phyloP scores from a whole-genome alignment of 1,139 yeast species.

The Suhomyces coccinellae region DNA sequence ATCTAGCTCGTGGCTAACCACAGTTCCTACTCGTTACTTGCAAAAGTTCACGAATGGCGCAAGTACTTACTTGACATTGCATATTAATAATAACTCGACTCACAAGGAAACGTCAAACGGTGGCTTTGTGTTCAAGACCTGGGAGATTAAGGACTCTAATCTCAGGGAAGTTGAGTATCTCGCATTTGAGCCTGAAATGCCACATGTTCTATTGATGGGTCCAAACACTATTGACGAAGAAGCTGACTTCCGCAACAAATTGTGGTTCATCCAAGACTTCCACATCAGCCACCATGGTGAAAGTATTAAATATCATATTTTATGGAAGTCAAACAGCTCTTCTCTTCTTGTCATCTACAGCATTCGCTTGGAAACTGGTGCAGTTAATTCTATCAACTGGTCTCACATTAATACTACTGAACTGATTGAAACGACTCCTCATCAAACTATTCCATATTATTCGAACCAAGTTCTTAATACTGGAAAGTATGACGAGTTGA shows the following conservation, averaged over 20 bases:
- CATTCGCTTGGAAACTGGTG: constrained; percentile 21
- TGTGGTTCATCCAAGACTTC: constrained; percentile 53
- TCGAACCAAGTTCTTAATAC: constrained; percentile 47
- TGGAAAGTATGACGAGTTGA: constrained; percentile 44
- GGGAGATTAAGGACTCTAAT: constrained; percentile 22
- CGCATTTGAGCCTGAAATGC: constrained; percentile 29
- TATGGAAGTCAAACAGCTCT: constrained; percentile 68
- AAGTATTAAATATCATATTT: constrained; percentile 30
- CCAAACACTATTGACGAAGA: constrained; percentile 4
- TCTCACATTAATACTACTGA: constrained; percentile 19
- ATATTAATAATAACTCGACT: constrained; percentile 14
- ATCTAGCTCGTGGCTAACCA: constrained; percentile 30
- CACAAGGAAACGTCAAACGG: constrained; percentile 16
- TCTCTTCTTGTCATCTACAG: constrained; percentile 35
- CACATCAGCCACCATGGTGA: constrained; percentile 28
- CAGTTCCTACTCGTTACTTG: constrained; percentile 35
- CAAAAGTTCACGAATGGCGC: constrained; percentile 16
- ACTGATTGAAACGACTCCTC: constrained; percentile 25
- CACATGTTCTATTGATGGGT: constrained; percentile 17
- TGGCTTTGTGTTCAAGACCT: constrained; percentile 26
- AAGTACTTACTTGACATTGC: constrained; percentile 20
- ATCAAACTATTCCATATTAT: constrained; percentile 38
- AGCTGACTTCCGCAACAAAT: constrained; percentile 13
- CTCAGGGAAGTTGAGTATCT: constrained; percentile 31
- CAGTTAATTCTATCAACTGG: constrained; percentile 19